Percentiles rank a stretch among this genome's conserved stretches.
Conservation (phyloP, 1,139 yeast species). For the Blastobotrys aristatus region DNA sequence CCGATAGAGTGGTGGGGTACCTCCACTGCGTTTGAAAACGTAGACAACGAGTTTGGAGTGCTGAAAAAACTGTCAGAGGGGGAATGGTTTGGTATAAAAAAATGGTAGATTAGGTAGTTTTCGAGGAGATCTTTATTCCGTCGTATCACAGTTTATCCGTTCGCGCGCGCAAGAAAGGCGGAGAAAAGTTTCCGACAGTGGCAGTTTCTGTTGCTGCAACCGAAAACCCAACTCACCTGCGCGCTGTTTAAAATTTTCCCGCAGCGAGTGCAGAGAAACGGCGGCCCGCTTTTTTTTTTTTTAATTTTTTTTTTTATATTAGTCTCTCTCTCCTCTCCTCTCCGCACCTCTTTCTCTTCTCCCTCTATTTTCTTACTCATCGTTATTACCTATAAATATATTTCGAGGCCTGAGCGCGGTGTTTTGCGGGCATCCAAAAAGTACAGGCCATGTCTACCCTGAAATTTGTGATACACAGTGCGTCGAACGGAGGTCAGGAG, state of each 20-base stretch:
- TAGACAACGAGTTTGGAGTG: conserved; percentile 24
- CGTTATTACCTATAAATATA: too few species aligned
- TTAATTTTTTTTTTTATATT: neutral
- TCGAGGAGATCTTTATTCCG: too few species aligned
- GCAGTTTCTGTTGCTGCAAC: too few species aligned
- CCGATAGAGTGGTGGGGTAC: conserved; percentile 58
- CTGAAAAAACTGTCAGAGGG: conserved; percentile 21
- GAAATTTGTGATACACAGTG: conserved; percentile 19
- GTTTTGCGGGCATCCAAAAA: too few species aligned
- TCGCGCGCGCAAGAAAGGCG: too few species aligned
- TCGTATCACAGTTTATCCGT: neutral
- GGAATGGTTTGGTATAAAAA: conserved; percentile 28
- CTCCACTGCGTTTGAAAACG: conserved; percentile 26
- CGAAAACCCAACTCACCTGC: too few species aligned
- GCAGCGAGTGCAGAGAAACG: too few species aligned
- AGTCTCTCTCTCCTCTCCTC: neutral
- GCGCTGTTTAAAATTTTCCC: too few species aligned
- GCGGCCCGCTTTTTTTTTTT: neutral
- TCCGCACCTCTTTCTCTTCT: neutral
- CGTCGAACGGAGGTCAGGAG: conserved; percentile 10
- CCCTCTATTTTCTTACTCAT: too few species aligned
- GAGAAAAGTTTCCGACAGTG: too few species aligned
- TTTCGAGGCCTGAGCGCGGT: too few species aligned
- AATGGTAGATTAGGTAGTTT: conserved; percentile 25
- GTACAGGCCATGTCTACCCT: conserved; percentile 18